Percentiles rank a stretch among this genome's conserved stretches.
Conservation (phyloP, 768 basidiomycete genomes). For the Jaapia argillacea region DNA sequence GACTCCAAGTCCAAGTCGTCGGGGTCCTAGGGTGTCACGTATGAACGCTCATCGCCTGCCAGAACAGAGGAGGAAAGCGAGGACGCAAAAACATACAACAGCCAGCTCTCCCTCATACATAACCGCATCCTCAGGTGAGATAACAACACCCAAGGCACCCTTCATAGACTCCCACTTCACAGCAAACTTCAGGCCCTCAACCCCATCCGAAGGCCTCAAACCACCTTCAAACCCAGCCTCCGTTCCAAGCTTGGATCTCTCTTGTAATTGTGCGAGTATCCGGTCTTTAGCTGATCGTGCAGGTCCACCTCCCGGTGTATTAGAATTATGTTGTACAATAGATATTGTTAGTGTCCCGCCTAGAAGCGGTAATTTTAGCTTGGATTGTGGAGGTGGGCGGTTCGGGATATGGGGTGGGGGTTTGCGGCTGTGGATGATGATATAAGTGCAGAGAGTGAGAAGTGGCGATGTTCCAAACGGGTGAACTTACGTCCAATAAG, state of each 20-base stretch:
- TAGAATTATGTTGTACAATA: conserved; percentile 39
- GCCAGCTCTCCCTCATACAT: conserved; percentile 31
- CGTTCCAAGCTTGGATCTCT: conserved; percentile 41
- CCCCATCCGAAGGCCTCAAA: conserved; percentile 57
- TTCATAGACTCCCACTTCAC: conserved; percentile 72
- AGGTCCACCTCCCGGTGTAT: conserved; percentile 31
- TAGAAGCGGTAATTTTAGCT: conserved; percentile 41
- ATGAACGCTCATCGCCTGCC: neutral
- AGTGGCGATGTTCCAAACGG: neutral
- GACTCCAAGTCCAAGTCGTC: conserved; percentile 66
- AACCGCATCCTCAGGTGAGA: conserved; percentile 37
- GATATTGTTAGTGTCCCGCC: conserved; percentile 72
- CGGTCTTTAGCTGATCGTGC: conserved; percentile 44
- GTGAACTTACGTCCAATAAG: conserved; percentile 76
- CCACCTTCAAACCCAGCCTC: too few species aligned
- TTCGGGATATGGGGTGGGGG: conserved; percentile 19
- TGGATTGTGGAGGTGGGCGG: conserved; percentile 18
- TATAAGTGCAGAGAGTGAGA: conserved; percentile 3
- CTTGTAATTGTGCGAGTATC: conserved; percentile 52
- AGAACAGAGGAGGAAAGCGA: neutral
- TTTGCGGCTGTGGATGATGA: conserved; percentile 25
- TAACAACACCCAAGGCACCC: conserved; percentile 50
- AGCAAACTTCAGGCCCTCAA: conserved; percentile 59
- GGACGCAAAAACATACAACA: conserved; percentile 54
- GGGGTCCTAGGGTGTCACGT: conserved; percentile 36